phyloP scores from a whole-genome alignment of 495 filamentous ascomycete genomes.

The Stereocaulon alpinum region DNA sequence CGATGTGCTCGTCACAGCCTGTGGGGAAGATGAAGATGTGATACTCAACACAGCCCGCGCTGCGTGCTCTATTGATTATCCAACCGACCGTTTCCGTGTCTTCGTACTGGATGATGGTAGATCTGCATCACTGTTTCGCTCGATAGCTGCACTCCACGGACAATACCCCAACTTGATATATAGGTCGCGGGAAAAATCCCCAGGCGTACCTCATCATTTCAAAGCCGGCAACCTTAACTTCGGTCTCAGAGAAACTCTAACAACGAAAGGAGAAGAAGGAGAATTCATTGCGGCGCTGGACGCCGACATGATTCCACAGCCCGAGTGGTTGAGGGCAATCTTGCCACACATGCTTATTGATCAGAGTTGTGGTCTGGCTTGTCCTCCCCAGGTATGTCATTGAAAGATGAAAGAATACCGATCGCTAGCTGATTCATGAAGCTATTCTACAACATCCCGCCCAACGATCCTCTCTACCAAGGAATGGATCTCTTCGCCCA shows the following conservation, averaged over 20 bases:
- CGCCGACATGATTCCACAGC: constrained; percentile 48
- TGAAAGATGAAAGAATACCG: background rate
- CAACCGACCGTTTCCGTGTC: constrained; percentile 36
- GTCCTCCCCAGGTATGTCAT: constrained; percentile 35
- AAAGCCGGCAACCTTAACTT: constrained; percentile 48
- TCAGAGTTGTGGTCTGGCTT: constrained; percentile 38
- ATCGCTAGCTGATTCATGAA: background rate
- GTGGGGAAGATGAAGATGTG: constrained; percentile 41
- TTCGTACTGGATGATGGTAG: constrained; percentile 43
- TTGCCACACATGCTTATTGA: constrained; percentile 40
- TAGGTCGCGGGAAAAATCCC: constrained; percentile 36
- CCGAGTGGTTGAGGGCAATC: constrained; percentile 41
- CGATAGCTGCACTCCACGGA: constrained; percentile 24
- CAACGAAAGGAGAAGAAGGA: constrained; percentile 31
- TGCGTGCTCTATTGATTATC: constrained; percentile 40
- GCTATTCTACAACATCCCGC: constrained; percentile 45
- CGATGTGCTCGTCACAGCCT: constrained; percentile 43
- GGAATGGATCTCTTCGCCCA: constrained; percentile 38
- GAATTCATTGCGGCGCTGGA: constrained; percentile 44
- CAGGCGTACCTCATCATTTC: constrained; percentile 40
- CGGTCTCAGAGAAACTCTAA: constrained; percentile 31
- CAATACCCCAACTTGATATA: constrained; percentile 34
- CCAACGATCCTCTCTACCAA: constrained; percentile 40
- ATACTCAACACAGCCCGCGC: constrained; percentile 44
- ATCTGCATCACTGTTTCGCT: constrained; percentile 26